A percentile compares a stretch with the other conserved stretches of the same genome.
Conservation (phyloP, 371 early-diverging fungal genomes). For the Polyrhizophydium stewartii region DNA sequence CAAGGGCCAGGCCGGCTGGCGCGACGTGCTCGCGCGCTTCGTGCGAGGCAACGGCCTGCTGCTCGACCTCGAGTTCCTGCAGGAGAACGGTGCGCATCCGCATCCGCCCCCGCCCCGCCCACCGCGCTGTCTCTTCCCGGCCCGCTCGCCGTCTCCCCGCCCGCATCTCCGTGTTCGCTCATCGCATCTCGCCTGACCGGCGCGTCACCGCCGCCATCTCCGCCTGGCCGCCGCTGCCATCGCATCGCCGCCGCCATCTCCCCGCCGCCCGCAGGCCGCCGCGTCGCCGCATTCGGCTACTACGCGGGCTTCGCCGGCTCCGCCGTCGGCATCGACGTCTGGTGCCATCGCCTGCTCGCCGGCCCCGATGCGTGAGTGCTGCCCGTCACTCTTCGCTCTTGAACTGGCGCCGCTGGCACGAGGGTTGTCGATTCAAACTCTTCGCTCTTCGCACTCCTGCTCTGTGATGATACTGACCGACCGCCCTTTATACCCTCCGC, state of each 20-base stretch:
- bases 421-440: background rate
- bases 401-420: background rate
- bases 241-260: too few relatives aligned
- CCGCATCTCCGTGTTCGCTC: too few relatives aligned
- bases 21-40: constrained; percentile 80
- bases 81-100: constrained; percentile 52
- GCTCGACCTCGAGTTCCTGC: constrained; percentile 91
- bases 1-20: constrained; percentile 94
- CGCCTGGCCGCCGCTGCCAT: too few relatives aligned
- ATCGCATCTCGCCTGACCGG: too few relatives aligned
- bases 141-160: too few relatives aligned
- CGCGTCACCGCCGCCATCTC: too few relatives aligned
- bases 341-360: constrained; percentile 74
- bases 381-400: too few relatives aligned
- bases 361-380: too few relatives aligned
- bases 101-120: too few relatives aligned
- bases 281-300: constrained; percentile 97
- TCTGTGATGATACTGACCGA: background rate
- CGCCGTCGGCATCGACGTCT: constrained; percentile 87
- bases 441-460: background rate
- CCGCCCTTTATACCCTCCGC: background rate
- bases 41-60: constrained; percentile 82
- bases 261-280: constrained; percentile 50
- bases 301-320: constrained; percentile 95
- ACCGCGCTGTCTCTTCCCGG: too few relatives aligned